A percentile compares a stretch with the other conserved stretches of the same genome.
phyloP scores from a whole-genome alignment of 768 basidiomycete species.

The Coprinopsis marcescibilis region DNA sequence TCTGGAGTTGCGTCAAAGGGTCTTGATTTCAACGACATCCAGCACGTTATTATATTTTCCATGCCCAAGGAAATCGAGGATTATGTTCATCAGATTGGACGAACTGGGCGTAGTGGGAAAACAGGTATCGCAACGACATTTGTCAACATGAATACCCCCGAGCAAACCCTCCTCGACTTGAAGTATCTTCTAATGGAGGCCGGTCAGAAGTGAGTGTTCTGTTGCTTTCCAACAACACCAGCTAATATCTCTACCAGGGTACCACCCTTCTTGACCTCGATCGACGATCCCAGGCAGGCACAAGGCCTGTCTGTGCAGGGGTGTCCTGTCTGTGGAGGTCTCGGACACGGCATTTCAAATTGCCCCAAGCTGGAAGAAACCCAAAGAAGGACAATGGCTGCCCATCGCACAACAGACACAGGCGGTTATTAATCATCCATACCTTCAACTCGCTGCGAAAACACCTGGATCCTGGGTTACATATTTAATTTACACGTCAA shows the following conservation, averaged over 20 bases:
- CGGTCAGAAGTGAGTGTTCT: slow-evolving; percentile 79
- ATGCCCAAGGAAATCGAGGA: slow-evolving; percentile 99
- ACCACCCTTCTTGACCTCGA: slow-evolving; percentile 82
- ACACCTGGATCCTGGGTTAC: too few relatives aligned
- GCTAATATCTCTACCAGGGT: slow-evolving; percentile 50
- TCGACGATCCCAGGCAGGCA: slow-evolving; percentile 85
- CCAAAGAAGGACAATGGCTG: slow-evolving; percentile 85
- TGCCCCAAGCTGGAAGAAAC: slow-evolving; percentile 96
- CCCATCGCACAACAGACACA: slow-evolving; percentile 65
- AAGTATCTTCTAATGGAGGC: slow-evolving; percentile 97
- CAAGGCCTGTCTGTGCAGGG: slow-evolving; percentile 78
- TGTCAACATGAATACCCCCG: slow-evolving; percentile 95
- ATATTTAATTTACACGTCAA: slow-evolving; percentile 7
- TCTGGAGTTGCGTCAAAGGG: slow-evolving; percentile 98
- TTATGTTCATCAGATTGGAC: slow-evolving; percentile 98
- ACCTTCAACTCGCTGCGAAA: too few relatives aligned
- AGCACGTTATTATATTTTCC: slow-evolving; percentile 97
- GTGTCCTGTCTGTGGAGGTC: slow-evolving; percentile 95
- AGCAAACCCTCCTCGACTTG: slow-evolving; percentile 93
- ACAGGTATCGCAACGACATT: slow-evolving; percentile 99
- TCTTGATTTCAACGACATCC: slow-evolving; percentile 97
- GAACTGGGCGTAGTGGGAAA: slow-evolving; percentile 95
- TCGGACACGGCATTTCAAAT: slow-evolving; percentile 90
- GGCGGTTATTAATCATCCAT: slow-evolving; percentile 37
- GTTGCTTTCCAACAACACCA: slow-evolving; percentile 1